Evolutionary conservation across 2,329 filamentous ascomycete genomes (phyloP), one percentile per base, ranked within the genome.

Genomic region (Zopfia rhizophila): DNA sequence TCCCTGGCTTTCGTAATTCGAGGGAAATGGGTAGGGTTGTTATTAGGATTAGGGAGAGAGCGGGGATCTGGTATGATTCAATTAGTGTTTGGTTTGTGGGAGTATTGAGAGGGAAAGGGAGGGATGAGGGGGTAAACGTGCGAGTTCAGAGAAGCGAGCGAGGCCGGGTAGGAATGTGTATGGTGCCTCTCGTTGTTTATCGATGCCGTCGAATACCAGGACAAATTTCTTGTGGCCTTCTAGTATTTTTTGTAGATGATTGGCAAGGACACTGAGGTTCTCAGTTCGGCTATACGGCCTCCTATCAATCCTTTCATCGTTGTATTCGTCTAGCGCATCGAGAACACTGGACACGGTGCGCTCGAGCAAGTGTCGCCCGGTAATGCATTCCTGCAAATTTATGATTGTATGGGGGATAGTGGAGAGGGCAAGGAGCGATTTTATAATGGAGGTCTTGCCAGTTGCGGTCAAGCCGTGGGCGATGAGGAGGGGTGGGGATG

Each of bases 391-490:
- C 54, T 82, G 76, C 16, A 85, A 89, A 58, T 83, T 85, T 49
- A 93, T 74, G 21, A 89, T 75, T 25, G 85, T 82, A 60, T 87
- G 82, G 17, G 74, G 73, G 12, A 86, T 62, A 6, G 56, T 56
- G 8, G 82, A 74, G 1, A 66, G 63, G 19, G 80, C 66, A 2
- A 95, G 80, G 12, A 91, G 80, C 3, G 80, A 78, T 45, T 79
- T 78, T 3, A 87, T 78, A 38, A 96, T 81, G 35, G 83, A 82
- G 22, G 85, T 90, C 75, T 97, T 97, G 28, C 91, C 93, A 0
- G 92, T 96, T 2, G 91, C 88, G 62, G 92, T 86, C 21, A 91
- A 84, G 38, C 94, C 94, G 69, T 97, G 86, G 36, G 95, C 72
- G 16, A 97, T 85, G 8, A 97, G 70, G 49, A 89, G 89, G 8